Conservation (phyloP, 1,284 basidiomycete genomes). For the Ceratobasidium sp. region DNA sequence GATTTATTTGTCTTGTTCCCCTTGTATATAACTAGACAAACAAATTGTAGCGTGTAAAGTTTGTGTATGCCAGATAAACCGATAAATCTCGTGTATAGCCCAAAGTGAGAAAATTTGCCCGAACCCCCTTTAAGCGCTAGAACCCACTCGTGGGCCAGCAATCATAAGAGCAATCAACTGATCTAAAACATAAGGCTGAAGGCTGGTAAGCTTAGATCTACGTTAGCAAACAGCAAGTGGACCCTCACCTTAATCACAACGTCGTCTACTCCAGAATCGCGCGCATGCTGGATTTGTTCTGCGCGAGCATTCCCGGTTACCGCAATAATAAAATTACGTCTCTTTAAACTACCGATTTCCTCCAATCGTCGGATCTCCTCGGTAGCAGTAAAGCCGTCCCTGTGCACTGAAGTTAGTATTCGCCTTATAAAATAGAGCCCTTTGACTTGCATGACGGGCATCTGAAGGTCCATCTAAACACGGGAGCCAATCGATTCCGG, state of each 20-base stretch:
- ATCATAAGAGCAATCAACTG: no score
- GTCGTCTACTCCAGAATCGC: constrained; percentile 44
- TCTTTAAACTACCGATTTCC: constrained; percentile 48
- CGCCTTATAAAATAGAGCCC: not conserved
- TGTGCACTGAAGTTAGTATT: not conserved
- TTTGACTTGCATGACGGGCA: constrained; percentile 52
- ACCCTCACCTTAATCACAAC: constrained; percentile 46
- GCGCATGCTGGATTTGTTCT: constrained; percentile 40
- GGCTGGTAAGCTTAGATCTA: no score
- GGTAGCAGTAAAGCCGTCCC: constrained; percentile 53
- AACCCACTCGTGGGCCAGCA: no score
- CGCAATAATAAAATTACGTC: constrained; percentile 52
- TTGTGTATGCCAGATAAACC: no score
- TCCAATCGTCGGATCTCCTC: constrained; percentile 53
- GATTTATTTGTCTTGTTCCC: no score
- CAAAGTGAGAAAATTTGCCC: no score
- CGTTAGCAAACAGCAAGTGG: no score
- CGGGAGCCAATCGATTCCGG: no score
- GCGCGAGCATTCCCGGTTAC: constrained; percentile 53
- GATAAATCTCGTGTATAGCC: not conserved
- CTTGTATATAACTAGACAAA: no score
- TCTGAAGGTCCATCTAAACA: constrained; percentile 55
- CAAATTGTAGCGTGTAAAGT: no score
- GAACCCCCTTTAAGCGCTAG: no score
- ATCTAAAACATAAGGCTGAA: no score